phyloP scores from a whole-genome alignment of 768 basidiomycete species.

The Boletus speciosus region DNA sequence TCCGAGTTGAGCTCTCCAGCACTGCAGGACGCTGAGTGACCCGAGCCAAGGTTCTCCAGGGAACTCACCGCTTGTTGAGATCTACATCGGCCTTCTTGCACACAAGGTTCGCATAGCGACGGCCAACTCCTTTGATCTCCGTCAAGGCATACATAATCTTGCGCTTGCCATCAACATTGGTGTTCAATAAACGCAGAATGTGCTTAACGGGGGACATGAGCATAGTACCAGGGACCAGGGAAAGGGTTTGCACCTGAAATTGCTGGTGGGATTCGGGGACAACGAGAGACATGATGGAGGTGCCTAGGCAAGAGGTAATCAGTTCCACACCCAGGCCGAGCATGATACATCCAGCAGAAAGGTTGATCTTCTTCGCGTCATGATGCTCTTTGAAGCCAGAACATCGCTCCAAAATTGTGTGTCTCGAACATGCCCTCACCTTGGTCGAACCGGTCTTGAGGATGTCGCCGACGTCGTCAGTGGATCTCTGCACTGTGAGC shows the following conservation, averaged over 20 bases:
- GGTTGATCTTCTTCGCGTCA: neutral
- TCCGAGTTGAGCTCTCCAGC: conserved; percentile 99
- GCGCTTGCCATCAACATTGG: conserved; percentile 98
- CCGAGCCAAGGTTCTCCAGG: neutral
- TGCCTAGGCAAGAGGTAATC: conserved; percentile 9
- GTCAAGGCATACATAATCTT: conserved; percentile 99
- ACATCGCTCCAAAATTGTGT: neutral
- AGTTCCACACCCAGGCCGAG: conserved; percentile 13
- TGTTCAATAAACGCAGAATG: conserved; percentile 98
- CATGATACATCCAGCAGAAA: conserved; percentile 21
- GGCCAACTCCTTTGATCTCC: conserved; percentile 99
- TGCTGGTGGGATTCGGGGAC: conserved; percentile 93
- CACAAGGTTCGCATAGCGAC: conserved; percentile 97
- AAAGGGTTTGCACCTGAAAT: conserved; percentile 67
- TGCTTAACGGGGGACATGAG: conserved; percentile 52
- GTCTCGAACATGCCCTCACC: conserved; percentile 22
- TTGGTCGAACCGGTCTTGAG: conserved; percentile 19
- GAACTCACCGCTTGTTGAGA: conserved; percentile 89
- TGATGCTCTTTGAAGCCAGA: neutral
- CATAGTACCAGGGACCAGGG: neutral
- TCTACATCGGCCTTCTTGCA: conserved; percentile 99
- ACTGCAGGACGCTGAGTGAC: conserved; percentile 40
- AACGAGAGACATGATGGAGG: conserved; percentile 84
- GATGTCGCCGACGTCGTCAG: conserved; percentile 16
- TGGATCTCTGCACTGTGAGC: neutral